Conservation (phyloP, 2,329 filamentous ascomycete genomes). For the Mollisia scopiformis region DNA sequence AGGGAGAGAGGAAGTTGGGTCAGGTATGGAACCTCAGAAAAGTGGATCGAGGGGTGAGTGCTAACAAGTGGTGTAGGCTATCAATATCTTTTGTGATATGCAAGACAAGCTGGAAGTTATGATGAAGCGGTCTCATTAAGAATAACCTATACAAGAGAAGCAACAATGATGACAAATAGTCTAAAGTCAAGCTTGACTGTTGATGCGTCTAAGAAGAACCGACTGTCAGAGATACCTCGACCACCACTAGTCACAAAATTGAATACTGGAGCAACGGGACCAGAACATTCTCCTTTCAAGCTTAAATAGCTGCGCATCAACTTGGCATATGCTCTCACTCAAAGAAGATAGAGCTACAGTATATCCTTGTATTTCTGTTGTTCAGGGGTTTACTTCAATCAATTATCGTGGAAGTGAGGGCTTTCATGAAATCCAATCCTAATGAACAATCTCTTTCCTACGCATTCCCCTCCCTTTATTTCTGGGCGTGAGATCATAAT, state of each 20-base stretch:
- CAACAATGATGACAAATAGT: not conserved
- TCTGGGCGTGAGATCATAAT: too few relatives aligned
- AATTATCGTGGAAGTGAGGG: too few relatives aligned
- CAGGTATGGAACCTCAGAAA: constrained; percentile 36
- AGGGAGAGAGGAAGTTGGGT: constrained; percentile 52
- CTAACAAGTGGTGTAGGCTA: constrained; percentile 43
- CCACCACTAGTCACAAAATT: constrained; percentile 21
- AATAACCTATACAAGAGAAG: not conserved
- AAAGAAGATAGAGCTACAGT: not conserved
- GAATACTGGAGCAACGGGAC: constrained; percentile 15
- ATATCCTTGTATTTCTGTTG: not conserved
- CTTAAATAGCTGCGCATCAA: not conserved
- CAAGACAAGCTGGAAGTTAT: constrained; percentile 52
- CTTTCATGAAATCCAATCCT: too few relatives aligned
- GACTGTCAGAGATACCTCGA: constrained; percentile 18
- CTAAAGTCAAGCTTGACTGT: not conserved
- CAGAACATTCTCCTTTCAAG: constrained; percentile 5
- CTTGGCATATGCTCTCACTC: not conserved
- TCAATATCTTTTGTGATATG: constrained; percentile 61
- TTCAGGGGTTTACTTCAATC: too few relatives aligned
- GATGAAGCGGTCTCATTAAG: constrained; percentile 18
- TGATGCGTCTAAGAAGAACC: constrained; percentile 12
- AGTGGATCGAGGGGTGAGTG: not conserved
- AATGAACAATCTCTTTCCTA: too few relatives aligned
- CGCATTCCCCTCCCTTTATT: too few relatives aligned